These are phyloP conservation scores for Avicennia marina DNA, from an alignment of 257 asterid genomes.

Conservation along the genomic window DNA sequence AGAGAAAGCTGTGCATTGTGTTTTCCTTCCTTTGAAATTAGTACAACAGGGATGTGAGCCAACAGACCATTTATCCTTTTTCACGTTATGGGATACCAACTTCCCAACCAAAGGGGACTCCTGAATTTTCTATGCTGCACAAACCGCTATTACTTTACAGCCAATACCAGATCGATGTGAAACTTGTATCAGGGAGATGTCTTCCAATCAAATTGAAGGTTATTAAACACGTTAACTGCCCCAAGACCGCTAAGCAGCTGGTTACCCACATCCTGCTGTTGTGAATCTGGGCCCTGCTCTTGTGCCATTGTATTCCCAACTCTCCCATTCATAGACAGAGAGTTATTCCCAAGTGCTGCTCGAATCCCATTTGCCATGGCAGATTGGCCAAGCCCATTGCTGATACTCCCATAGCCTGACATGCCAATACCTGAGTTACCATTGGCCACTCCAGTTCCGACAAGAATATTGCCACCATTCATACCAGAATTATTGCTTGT, in stretches of 20 bases:
- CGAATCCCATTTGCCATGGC: constrained; percentile 72
- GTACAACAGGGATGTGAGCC: neutral
- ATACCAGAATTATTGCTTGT: constrained; percentile 34
- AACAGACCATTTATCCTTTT: neutral
- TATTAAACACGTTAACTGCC: constrained; percentile 69
- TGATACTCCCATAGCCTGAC: constrained; percentile 3
- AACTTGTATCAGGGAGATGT: constrained; percentile 45
- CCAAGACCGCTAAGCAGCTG: constrained; percentile 73
- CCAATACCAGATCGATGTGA: too few relatives aligned
- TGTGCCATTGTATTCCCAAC: constrained; percentile 47
- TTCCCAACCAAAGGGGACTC: neutral
- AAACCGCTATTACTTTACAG: neutral
- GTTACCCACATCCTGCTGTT: constrained; percentile 71
- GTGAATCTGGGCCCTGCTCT: constrained; percentile 62
- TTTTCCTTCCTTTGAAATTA: too few relatives aligned
- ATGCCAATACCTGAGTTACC: constrained; percentile 37
- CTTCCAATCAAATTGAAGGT: constrained; percentile 91
- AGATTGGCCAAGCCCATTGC: constrained; percentile 60
- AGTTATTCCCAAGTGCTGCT: constrained; percentile 51
- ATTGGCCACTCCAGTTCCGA: constrained; percentile 52
- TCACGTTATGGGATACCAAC: neutral
- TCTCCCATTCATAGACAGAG: constrained; percentile 71
- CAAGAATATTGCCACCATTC: constrained; percentile 40
- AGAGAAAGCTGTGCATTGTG: neutral
- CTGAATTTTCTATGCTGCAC: neutral